Evolutionary conservation across 2,329 filamentous ascomycete genomes (phyloP).

Genomic region (Exophiala lecanii-corni): DNA sequence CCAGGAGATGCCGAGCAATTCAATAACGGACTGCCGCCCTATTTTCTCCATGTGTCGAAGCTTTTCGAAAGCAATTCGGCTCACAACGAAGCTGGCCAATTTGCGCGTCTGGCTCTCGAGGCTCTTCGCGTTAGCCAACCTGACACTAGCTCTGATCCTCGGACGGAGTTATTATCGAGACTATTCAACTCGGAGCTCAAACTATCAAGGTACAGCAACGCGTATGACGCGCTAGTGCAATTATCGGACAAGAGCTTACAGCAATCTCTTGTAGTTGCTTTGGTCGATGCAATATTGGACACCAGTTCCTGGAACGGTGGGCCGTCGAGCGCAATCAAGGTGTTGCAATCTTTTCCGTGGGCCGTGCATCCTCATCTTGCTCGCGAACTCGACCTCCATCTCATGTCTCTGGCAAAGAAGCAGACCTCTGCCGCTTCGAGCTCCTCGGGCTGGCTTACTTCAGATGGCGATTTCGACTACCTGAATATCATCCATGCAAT

Average conservation of each 20-base stretch:
- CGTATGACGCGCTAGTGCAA: constrained; percentile 71
- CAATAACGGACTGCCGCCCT: constrained; percentile 71
- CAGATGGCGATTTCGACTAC: constrained; percentile 55
- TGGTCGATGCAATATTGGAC: constrained; percentile 49
- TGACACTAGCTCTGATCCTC: constrained; percentile 38
- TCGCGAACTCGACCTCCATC: constrained; percentile 71
- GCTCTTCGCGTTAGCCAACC: constrained; percentile 43
- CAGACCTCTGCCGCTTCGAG: constrained; percentile 54
- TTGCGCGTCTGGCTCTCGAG: constrained; percentile 70
- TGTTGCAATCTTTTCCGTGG: constrained; percentile 71
- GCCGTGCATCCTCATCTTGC: constrained; percentile 59
- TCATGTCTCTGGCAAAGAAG: constrained; percentile 66
- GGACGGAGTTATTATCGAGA: constrained; percentile 71
- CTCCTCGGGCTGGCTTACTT: constrained; percentile 1
- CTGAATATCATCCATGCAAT: constrained; percentile 89
- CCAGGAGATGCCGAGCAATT: constrained; percentile 66
- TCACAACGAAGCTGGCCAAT: constrained; percentile 78
- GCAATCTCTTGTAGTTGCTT: constrained; percentile 63
- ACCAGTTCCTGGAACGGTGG: constrained; percentile 27
- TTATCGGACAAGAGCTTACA: constrained; percentile 70
- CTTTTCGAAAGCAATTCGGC: constrained; percentile 75
- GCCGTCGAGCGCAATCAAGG: constrained; percentile 48
- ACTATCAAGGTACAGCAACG: constrained; percentile 73
- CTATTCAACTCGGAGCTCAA: constrained; percentile 78
- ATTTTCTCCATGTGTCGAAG: constrained; percentile 79